Base-by-base conservation (phyloP, 2,329 filamentous ascomycete genomes). In the Helicocarpus griseus region DNA sequence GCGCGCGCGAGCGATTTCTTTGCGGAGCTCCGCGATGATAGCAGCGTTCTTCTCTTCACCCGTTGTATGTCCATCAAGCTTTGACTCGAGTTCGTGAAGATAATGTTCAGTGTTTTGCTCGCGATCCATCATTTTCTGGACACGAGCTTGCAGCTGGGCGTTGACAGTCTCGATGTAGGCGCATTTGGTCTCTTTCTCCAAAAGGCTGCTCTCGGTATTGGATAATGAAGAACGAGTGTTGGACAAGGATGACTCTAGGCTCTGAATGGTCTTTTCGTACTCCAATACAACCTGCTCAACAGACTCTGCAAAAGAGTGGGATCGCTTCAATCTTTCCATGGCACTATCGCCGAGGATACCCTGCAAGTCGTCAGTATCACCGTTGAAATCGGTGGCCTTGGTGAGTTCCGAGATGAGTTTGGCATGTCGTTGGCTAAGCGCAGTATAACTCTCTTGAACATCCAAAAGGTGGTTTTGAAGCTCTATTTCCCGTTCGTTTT, bases 251-350 rank as follows among this genome's bases (percentile, higher is more conserved):
- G 89, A 83, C 68, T 98, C 93, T 14, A 98, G 78, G 49, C 82
- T 86, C 66, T 97, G 90, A 47, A 98, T 98, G 0, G 94, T 98
- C 77, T 95, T 97, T 68, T 98, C 94, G 65, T 98, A 98, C 69
- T 98, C 93, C 46, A 97, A 74, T 2, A 98, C 89, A 21, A 98
- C 89, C 63, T 95, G 87, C 63, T 98, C 93, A 19, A 98, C 91
- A 26, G 91, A 91, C 65, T 95, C 86, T 1, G 91, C 90, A 65
- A 98, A 97, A 0, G 88, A 94, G 65, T 94, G 95, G 17, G 94
- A 98, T 38, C 93, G 84, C 65, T 96, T 94, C 57, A 97, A 73
- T 49, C 93, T 81, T 65, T 96, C 90, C 22, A 89, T 85, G 0
- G 89, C 88, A 64, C 91, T 89, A 50, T 83, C 87, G 14, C 84